A percentile compares a stretch with the other conserved stretches of the same genome.
Conservation (phyloP, 352 stramenopile genomes). For the Pythium grandisporangium region DNA sequence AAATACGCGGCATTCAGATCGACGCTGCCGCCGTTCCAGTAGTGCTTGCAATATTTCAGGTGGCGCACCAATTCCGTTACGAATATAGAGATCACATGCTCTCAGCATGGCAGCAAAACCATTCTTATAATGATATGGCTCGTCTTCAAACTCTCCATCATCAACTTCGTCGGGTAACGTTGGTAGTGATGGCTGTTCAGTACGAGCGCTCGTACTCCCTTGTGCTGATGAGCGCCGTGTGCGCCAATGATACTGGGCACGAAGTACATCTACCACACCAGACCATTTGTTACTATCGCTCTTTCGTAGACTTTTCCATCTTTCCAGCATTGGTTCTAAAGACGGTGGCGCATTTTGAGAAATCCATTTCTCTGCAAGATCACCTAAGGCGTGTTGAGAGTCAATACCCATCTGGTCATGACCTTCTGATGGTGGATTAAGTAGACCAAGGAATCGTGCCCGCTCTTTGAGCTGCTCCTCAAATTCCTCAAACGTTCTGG, state of each 20-base stretch:
- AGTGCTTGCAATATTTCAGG: conserved; percentile 65
- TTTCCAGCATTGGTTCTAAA: conserved; percentile 79
- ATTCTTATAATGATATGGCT: conserved; percentile 37
- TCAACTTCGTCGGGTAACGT: conserved; percentile 8
- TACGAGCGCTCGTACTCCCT: neutral
- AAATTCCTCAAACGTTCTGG: conserved; percentile 60
- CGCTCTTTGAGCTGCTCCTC: conserved; percentile 55
- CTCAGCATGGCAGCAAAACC: conserved; percentile 77
- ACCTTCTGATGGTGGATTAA: conserved; percentile 70
- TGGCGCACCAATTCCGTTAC: conserved; percentile 67
- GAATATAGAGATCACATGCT: conserved; percentile 83
- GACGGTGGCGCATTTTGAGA: conserved; percentile 71
- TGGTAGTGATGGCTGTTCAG: too few relatives aligned
- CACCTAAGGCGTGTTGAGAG: conserved; percentile 67
- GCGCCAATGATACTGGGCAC: conserved; percentile 61
- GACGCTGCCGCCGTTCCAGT: conserved; percentile 60
- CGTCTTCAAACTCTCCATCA: conserved; percentile 14
- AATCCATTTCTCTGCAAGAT: conserved; percentile 84
- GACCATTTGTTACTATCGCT: conserved; percentile 80
- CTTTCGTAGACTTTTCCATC: conserved; percentile 70
- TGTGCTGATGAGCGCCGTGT: conserved; percentile 41
- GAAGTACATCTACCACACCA: conserved; percentile 74
- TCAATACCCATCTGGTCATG: conserved; percentile 45
- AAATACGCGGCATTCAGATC: conserved; percentile 68
- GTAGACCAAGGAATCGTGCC: conserved; percentile 61